phyloP scores from a whole-genome alignment of 2,329 filamentous ascomycete species.

The Mycosphaerella arachidis region DNA sequence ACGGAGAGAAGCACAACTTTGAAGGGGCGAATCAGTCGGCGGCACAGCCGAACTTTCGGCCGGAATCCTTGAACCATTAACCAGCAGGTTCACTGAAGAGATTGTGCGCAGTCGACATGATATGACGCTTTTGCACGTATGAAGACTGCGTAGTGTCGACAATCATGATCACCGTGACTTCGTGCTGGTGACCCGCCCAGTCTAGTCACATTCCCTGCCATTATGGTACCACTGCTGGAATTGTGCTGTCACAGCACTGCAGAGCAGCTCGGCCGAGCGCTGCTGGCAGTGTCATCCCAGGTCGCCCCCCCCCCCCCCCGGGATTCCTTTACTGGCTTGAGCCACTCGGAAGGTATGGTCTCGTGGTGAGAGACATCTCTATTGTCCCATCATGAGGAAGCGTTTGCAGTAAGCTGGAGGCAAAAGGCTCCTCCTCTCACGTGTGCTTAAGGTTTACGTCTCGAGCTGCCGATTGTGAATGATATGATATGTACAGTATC shows the following conservation, averaged over 20 bases:
- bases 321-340: background rate
- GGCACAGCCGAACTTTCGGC: too few species aligned
- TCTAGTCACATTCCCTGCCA: background rate
- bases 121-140: background rate
- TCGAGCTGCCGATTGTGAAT: background rate
- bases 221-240: background rate
- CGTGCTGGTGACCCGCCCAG: background rate
- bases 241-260: background rate
- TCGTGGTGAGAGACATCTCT: background rate
- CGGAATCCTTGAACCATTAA: background rate
- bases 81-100: background rate
- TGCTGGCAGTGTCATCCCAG: background rate
- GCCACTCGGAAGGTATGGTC: background rate
- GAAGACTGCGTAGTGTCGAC: background rate
- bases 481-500: background rate
- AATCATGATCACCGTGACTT: background rate
- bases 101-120: too few species aligned
- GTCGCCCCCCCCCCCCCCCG: background rate
- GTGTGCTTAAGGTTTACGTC: background rate
- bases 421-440: background rate
- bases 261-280: background rate
- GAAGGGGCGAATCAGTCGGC: too few species aligned
- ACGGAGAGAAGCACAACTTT: too few species aligned
- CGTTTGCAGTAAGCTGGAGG: background rate
- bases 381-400: background rate